Percentiles rank a stretch among this genome's conserved stretches.
Evolutionary conservation across 1,284 basidiomycete genomes (phyloP).

Genomic region (Moesziomyces sp.): DNA sequence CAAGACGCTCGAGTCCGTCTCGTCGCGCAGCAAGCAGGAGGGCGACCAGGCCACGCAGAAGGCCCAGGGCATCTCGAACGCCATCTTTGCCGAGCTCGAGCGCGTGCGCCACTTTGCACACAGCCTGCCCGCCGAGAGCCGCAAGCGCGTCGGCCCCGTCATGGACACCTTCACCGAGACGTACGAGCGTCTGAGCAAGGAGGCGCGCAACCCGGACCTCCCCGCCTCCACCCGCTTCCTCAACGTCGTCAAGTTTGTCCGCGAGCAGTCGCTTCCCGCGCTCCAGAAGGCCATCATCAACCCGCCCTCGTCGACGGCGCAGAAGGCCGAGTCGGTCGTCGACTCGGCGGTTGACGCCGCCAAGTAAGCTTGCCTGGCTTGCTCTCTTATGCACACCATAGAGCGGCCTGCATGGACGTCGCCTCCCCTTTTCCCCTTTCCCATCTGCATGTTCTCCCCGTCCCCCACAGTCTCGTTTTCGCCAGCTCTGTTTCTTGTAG

Average conservation of each 20-base stretch:
- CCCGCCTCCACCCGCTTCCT: conserved; percentile 55
- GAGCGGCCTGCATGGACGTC: background rate
- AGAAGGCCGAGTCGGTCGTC: conserved; percentile 16
- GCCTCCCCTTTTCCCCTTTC: background rate
- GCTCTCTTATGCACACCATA: background rate
- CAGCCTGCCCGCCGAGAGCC: conserved; percentile 59
- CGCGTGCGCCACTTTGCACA: conserved; percentile 60
- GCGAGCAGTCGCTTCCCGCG: conserved; percentile 61
- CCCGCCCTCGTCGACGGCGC: conserved; percentile 22
- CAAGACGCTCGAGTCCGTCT: conserved; percentile 56
- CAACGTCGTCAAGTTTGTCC: conserved; percentile 61
- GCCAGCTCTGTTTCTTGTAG: conserved; percentile 7
- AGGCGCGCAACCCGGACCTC: conserved; percentile 60
- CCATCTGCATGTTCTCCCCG: background rate
- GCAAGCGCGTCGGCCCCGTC: conserved; percentile 62
- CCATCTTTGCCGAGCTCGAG: conserved; percentile 64
- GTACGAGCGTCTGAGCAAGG: conserved; percentile 59
- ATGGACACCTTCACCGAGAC: conserved; percentile 61
- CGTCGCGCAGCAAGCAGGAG: conserved; percentile 53
- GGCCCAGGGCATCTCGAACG: conserved; percentile 58
- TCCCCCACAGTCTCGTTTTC: background rate
- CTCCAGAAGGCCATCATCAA: conserved; percentile 60
- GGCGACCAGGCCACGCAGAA: conserved; percentile 59
- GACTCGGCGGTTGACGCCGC: conserved; percentile 18
- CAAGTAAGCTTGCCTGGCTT: conserved; percentile 5